Conservation (phyloP, 768 basidiomycete species). For the Phanerochaete carnosa region DNA sequence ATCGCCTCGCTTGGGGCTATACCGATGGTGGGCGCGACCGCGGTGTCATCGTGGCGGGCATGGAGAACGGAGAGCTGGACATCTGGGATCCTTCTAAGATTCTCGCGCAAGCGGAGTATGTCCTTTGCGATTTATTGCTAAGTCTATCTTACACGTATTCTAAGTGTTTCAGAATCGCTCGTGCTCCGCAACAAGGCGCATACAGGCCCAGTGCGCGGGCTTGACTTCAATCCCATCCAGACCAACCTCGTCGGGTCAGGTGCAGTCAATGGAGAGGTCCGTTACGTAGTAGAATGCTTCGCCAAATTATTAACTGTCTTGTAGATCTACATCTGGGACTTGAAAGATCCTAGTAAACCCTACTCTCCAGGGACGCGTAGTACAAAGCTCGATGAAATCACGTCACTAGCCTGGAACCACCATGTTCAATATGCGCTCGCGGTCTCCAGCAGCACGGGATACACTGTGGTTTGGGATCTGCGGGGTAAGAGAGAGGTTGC, state of each 20-base stretch:
- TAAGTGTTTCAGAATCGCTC: conserved; percentile 63
- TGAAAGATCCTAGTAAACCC: conserved; percentile 89
- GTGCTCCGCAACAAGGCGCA: conserved; percentile 85
- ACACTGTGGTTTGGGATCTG: conserved; percentile 97
- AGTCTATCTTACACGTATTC: not conserved
- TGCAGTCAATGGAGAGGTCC: conserved; percentile 73
- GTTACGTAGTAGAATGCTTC: conserved; percentile 3
- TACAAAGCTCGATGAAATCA: conserved; percentile 91
- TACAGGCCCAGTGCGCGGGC: conserved; percentile 87
- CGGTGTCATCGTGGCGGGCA: conserved; percentile 90
- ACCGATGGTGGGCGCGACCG: conserved; percentile 55
- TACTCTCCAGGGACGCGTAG: conserved; percentile 78
- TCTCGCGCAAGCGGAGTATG: conserved; percentile 67
- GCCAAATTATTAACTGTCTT: not conserved
- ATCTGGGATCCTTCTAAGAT: conserved; percentile 97
- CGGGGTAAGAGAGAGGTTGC: conserved; percentile 92
- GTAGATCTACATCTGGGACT: conserved; percentile 94
- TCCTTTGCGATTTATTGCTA: conserved; percentile 15
- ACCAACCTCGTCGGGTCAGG: conserved; percentile 88
- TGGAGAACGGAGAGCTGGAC: conserved; percentile 92
- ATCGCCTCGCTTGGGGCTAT: conserved; percentile 90
- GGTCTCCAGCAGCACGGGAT: conserved; percentile 89
- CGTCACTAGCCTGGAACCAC: conserved; percentile 93
- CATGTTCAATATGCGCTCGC: conserved; percentile 93
- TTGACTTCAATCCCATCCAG: conserved; percentile 93